Conservation (phyloP, 805 yeast genomes). For the Candida vartiovaarae region DNA sequence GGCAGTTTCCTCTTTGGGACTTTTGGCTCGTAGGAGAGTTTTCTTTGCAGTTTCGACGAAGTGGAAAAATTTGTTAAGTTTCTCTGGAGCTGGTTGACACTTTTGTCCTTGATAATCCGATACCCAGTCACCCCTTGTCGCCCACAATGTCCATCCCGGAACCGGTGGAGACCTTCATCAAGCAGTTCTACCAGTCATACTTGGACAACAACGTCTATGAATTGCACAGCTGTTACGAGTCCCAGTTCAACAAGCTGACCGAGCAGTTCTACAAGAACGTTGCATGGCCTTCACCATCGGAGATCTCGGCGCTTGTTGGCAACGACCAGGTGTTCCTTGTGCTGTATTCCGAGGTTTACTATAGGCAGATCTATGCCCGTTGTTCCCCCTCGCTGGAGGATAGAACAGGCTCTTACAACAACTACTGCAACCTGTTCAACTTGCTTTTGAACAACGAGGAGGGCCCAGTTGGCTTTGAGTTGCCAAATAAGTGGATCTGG, state of each 20-base stretch:
- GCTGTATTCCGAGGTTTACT: constrained; percentile 42
- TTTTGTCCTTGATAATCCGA: no score
- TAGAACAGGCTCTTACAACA: constrained; percentile 39
- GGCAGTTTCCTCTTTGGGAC: neutral
- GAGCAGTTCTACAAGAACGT: constrained; percentile 35
- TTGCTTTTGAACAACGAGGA: constrained; percentile 34
- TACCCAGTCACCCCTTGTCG: neutral
- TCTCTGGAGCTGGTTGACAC: no score
- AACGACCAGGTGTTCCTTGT: constrained; percentile 38
- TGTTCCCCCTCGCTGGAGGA: constrained; percentile 37
- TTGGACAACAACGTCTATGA: constrained; percentile 37
- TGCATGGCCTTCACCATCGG: constrained; percentile 41
- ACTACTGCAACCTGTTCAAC: constrained; percentile 42
- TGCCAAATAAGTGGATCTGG: constrained; percentile 45
- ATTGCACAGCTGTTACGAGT: constrained; percentile 37
- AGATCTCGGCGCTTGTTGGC: constrained; percentile 36
- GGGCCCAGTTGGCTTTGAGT: constrained; percentile 38
- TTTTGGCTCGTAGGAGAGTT: no score
- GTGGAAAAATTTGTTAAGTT: no score
- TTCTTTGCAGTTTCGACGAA: no score
- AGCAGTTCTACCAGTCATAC: constrained; percentile 35
- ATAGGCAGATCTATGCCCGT: constrained; percentile 41
- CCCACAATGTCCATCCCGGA: constrained; percentile 31
- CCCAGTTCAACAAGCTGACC: constrained; percentile 37
- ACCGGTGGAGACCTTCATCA: constrained; percentile 35